Conservation (phyloP, 257 asterid genomes). For the Solanum pimpinellifolium region DNA sequence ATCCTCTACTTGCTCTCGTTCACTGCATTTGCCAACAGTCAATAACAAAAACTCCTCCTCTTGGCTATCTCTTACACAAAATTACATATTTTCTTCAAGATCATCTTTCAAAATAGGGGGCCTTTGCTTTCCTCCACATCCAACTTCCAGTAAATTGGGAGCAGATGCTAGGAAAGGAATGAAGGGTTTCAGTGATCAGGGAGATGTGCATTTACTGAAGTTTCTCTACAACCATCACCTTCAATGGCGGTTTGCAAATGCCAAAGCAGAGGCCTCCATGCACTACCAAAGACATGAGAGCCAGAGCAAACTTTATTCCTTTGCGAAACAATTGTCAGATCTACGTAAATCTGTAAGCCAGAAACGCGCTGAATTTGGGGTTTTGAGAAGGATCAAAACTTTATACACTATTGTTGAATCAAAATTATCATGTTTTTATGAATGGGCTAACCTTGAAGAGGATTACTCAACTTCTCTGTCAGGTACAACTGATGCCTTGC, state of each 20-base stretch:
- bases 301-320: conserved; percentile 45
- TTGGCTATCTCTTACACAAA: conserved; percentile 2
- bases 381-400: conserved; percentile 22
- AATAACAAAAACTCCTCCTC: neutral
- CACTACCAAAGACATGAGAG: conserved; percentile 35
- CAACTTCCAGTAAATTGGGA: conserved; percentile 33
- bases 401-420: conserved; percentile 36
- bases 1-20: conserved; percentile 26
- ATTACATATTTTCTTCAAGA: conserved; percentile 5
- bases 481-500: conserved; percentile 38
- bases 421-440: conserved; percentile 61
- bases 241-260: conserved; percentile 65
- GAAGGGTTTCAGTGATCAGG: conserved; percentile 31
- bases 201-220: conserved; percentile 58
- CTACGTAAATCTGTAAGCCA: conserved; percentile 30
- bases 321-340: conserved; percentile 39
- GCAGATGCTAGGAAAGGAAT: conserved; percentile 42
- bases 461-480: conserved; percentile 44
- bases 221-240: conserved; percentile 43
- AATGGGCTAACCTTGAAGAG: conserved; percentile 56
- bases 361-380: conserved; percentile 36
- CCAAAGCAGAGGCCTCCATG: conserved; percentile 50
- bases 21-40: conserved; percentile 31
- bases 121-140: conserved; percentile 57
- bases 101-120: conserved; percentile 24